Conservation (phyloP, 257 asterid species). For the Nicotiana knightiana region DNA sequence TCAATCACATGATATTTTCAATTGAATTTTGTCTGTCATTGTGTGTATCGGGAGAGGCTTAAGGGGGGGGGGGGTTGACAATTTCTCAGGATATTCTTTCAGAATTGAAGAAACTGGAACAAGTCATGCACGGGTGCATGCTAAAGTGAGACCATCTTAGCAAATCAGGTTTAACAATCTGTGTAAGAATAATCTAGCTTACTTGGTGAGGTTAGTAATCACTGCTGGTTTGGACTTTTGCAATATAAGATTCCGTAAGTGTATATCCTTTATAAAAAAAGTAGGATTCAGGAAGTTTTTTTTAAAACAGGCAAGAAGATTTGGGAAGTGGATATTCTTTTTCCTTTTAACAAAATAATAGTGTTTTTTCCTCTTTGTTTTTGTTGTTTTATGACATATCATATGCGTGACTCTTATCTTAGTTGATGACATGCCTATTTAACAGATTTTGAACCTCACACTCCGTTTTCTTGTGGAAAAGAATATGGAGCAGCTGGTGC, state of each 20-base stretch:
- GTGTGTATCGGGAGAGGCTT: neutral
- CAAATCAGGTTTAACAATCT: neutral
- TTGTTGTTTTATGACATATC: neutral
- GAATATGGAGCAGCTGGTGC: neutral
- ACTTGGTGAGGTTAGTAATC: neutral
- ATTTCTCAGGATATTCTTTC: neutral
- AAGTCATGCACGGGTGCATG: neutral
- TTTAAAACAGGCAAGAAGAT: neutral
- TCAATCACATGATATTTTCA: neutral
- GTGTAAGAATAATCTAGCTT: neutral
- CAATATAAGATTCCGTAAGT: neutral
- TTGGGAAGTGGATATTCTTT: neutral
- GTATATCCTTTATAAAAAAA: neutral
- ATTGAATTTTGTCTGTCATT: neutral
- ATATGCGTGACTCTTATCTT: neutral
- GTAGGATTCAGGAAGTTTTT: no score
- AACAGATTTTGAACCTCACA: neutral
- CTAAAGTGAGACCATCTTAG: neutral
- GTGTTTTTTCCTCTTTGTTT: neutral
- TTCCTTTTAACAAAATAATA: neutral
- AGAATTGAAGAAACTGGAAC: neutral
- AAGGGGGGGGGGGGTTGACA: neutral
- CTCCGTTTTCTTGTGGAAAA: neutral
- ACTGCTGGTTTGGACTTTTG: neutral
- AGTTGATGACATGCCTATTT: neutral